Evolutionary conservation across 225 moss, liverwort and hornwort species (phyloP), one percentile per base, ranked within the genome.

Genomic region (Polytrichum commune): DNA sequence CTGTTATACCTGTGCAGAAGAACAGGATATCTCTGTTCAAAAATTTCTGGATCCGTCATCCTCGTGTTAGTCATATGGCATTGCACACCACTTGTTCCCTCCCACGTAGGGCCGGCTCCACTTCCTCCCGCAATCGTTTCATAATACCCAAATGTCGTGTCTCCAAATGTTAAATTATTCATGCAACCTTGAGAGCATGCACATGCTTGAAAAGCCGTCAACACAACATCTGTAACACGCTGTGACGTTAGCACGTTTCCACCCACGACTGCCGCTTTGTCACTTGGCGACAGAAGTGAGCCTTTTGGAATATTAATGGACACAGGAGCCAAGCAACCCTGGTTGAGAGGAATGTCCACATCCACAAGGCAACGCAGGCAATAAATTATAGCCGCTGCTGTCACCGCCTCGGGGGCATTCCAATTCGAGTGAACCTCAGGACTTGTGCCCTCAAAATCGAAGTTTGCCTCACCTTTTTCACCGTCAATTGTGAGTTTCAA

Each of bases 31-130:
- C 95, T 95, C 74, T 98, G 95, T 75, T 98, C 95, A 65, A 98
- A 95, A 60, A 98, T 98, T 83, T 98, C 98, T 13, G 98, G 98
- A 77, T 98, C 98, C 18, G 98, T 98, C 73, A 98, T 98, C 2
- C 98, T 91, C 53, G 98, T 98, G 68, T 98, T 98, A 65, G 98
- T 98, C 98, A 98, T 98, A 46, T 98, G 98, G 77, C 95, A 95
- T 69, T 98, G 98, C 32, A 98, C 85, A 57, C 98, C 98, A 74
- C 93, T 93, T 13, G 91, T 89, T 29, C 98, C 98, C 26, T 89
- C 76, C 98, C 95, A 98, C 26, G 88, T 80, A 18, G 98, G 95
- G 28, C 98, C 98, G n/a, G 98, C 98, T 54, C 98, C 98, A 69
- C 91, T 90, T 57, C 97, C 98, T 29, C 98, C 98, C 53, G 91